phyloP scores from a whole-genome alignment of 1,284 basidiomycete species.

The Trametes hirsuta region DNA sequence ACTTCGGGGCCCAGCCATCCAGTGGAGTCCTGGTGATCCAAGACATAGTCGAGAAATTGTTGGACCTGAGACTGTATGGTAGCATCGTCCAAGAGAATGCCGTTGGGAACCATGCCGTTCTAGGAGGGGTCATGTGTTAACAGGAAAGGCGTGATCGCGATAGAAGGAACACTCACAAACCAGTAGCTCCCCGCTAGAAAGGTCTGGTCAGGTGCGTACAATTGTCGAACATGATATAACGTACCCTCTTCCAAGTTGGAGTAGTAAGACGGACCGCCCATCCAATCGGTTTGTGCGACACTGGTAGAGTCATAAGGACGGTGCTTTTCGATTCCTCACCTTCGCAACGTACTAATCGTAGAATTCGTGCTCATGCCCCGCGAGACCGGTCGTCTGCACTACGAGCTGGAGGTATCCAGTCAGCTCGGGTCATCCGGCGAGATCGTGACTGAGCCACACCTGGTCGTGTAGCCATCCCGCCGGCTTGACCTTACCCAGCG shows the following conservation, averaged over 20 bases:
- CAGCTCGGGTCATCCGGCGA: not conserved
- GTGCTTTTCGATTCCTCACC: constrained; percentile 3
- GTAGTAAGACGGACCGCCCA: constrained; percentile 52
- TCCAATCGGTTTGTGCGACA: constrained; percentile 57
- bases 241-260: constrained; percentile 59
- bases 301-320: constrained; percentile 30
- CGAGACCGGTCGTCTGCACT: constrained; percentile 57
- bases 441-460: constrained; percentile 29
- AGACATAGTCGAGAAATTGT: constrained; percentile 55
- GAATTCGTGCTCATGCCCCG: constrained; percentile 59
- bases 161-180: constrained; percentile 47
- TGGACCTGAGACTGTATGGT: constrained; percentile 51
- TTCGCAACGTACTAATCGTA: constrained; percentile 47
- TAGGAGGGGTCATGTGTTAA: constrained; percentile 18
- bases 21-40: constrained; percentile 54
- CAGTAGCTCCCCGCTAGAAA: constrained; percentile 57
- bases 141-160: not conserved
- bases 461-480: constrained; percentile 59
- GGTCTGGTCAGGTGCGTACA: not conserved
- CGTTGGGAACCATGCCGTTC: constrained; percentile 60
- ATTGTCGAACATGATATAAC: not conserved
- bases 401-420: constrained; percentile 37
- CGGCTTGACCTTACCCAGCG: constrained; percentile 51
- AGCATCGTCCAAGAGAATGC: constrained; percentile 47
- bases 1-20: constrained; percentile 65